Evolutionary conservation across 306 rosid genomes (phyloP).

Genomic region (Malus fusca): DNA sequence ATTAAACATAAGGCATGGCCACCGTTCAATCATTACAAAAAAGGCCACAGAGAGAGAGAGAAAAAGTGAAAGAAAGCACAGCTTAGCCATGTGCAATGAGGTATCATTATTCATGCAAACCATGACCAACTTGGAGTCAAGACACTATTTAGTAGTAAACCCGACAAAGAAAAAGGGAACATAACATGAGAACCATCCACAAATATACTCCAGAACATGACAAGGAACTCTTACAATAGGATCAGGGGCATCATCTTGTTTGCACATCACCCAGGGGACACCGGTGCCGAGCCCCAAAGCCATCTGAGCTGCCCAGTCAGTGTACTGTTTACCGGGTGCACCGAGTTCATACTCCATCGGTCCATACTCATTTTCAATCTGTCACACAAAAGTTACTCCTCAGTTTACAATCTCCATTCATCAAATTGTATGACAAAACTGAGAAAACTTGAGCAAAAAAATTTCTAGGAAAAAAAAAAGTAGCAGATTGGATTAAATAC

Average conservation of each 20-base stretch:
- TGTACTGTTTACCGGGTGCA: conserved; percentile 68
- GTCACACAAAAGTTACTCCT: conserved; percentile 16
- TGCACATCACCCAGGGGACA: conserved; percentile 99
- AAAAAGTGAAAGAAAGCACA: conserved; percentile 3
- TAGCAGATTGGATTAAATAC: conserved; percentile 3
- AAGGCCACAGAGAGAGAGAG: conserved; percentile 9
- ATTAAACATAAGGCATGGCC: conserved; percentile 10
- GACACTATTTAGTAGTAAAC: conserved; percentile 17
- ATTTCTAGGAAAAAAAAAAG: neutral
- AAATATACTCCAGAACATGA: conserved; percentile 5
- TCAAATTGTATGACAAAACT: neutral
- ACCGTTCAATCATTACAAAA: conserved; percentile 16
- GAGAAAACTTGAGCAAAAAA: neutral
- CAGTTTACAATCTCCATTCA: neutral
- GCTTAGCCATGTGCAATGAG: conserved; percentile 28
- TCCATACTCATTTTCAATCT: conserved; percentile 99
- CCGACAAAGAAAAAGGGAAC: conserved; percentile 28
- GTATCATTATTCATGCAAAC: conserved; percentile 19
- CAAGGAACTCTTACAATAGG: conserved; percentile 61
- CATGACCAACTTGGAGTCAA: conserved; percentile 22
- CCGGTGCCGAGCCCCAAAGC: conserved; percentile 87
- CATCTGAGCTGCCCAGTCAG: conserved; percentile 93
- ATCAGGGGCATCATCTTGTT: conserved; percentile 99
- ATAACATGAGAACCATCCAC: conserved; percentile 5
- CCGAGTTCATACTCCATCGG: conserved; percentile 88